Conservation (phyloP, 2,329 filamentous ascomycete genomes). For the Scolecobasidium constrictum region DNA sequence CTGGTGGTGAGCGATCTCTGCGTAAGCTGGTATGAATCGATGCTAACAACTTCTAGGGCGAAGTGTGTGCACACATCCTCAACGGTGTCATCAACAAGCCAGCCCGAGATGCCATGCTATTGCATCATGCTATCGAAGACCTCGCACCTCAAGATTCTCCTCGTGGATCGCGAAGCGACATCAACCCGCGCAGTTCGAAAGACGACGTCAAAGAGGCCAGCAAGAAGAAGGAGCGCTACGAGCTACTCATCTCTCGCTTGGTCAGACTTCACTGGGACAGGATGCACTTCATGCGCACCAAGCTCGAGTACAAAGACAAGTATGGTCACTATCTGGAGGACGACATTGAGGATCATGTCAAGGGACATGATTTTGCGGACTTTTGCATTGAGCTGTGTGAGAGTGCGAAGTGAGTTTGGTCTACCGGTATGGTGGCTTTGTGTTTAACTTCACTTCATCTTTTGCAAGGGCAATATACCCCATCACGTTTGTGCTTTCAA, state of each 20-base stretch:
- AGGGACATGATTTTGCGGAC: slow-evolving; percentile 63
- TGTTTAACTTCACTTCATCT: no score
- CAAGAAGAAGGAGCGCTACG: slow-evolving; percentile 51
- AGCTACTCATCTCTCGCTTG: slow-evolving; percentile 77
- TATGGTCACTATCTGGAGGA: slow-evolving; percentile 67
- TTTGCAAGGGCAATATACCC: no score
- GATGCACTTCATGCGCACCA: slow-evolving; percentile 67
- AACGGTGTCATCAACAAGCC: slow-evolving; percentile 95
- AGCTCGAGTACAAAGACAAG: slow-evolving; percentile 66
- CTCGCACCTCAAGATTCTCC: slow-evolving; percentile 23
- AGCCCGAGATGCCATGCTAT: slow-evolving; percentile 79
- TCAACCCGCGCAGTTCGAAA: slow-evolving; percentile 11
- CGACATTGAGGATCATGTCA: slow-evolving; percentile 61
- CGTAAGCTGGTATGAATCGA: background rate
- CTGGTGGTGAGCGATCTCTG: slow-evolving; percentile 62
- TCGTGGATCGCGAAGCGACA: slow-evolving; percentile 11
- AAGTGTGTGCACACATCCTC: slow-evolving; percentile 87
- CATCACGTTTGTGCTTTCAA: no score
- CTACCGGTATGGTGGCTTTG: no score
- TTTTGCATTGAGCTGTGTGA: slow-evolving; percentile 59
- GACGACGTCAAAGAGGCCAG: slow-evolving; percentile 13
- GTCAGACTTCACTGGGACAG: slow-evolving; percentile 91
- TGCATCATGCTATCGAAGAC: slow-evolving; percentile 74
- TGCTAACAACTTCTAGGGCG: slow-evolving; percentile 50
- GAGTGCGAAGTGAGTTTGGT: background rate